phyloP scores from a whole-genome alignment of 208 protist genomes.

The Leishmania mexicana region DNA sequence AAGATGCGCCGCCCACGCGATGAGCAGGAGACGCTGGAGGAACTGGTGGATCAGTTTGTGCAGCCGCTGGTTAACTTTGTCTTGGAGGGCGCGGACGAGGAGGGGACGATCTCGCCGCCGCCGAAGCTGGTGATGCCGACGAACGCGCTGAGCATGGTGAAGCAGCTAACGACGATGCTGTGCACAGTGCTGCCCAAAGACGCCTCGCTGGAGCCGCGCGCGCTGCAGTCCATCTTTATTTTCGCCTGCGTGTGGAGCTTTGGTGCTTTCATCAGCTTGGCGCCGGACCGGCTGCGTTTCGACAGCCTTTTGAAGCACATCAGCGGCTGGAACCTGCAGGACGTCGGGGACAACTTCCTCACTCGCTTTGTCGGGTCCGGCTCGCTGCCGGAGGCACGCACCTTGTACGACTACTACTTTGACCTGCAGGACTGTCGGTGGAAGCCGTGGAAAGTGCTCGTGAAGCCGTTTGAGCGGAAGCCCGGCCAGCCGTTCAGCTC shows the following conservation, averaged over 20 bases:
- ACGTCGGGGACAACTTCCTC: constrained; percentile 91
- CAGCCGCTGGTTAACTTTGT: constrained; percentile 91
- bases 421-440: constrained; percentile 93
- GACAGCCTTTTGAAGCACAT: constrained; percentile 95
- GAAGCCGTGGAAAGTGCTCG: constrained; percentile 95
- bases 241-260: constrained; percentile 97
- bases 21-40: constrained; percentile 90
- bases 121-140: constrained; percentile 86
- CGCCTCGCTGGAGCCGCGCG: constrained; percentile 81
- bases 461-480: constrained; percentile 92
- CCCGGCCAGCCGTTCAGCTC: constrained; percentile 92
- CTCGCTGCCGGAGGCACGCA: constrained; percentile 90
- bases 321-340: constrained; percentile 92
- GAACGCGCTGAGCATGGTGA: constrained; percentile 94
- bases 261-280: constrained; percentile 86
- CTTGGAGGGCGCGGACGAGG: constrained; percentile 92
- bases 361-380: constrained; percentile 92
- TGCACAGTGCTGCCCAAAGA: constrained; percentile 80
- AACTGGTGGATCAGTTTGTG: constrained; percentile 95
- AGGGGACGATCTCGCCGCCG: constrained; percentile 57
- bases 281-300: constrained; percentile 90
- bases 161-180: constrained; percentile 94
- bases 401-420: constrained; percentile 98
- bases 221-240: constrained; percentile 96
- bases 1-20: constrained; percentile 81